Evolutionary conservation across 129 eudicot species (phyloP), one percentile per base, ranked within the genome.

Genomic region (Lonicera japonica): DNA sequence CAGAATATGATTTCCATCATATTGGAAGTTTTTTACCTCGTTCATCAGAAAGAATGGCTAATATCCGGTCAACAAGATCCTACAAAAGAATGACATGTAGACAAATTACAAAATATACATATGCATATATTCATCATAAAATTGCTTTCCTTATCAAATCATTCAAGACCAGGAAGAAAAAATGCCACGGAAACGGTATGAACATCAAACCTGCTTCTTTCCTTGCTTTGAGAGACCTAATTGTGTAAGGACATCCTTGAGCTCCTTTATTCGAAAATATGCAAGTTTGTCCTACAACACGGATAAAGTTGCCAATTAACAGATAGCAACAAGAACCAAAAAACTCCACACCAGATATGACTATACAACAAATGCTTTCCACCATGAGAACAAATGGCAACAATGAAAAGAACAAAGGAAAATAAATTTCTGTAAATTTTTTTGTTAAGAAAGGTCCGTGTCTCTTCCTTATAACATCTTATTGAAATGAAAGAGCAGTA

Each of bases 181-280:
- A 38, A 38, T 10, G 5, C 43, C 43, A 4, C 10, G 5, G 10
- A 38, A 38, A 43, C 50, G 2, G 36, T 29, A 43, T 43, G 8
- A 43, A 43, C 13, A 43, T 43, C 50, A 52, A 58, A 94, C 99
- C 99, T 94, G 99, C 72, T 94, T 94, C 86, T 88, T 94, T 76
- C 99, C 99, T 71, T 94, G 99, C 77, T 94, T 94, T 23, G 96
- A 94, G 57, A 88, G 89, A 22, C 99, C 96, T 25, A 94, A 83
- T 70, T 79, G 89, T 25, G 89, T 79, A 25, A 94, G 92, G 54
- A 94, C 79, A 74, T 83, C 99, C 83, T 94, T 94, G 40, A 94
- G 96, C 86, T 94, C 96, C 71, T 94, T 94, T 73, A 94, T 83
- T 60, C 95, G 80, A 58, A 94, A 94, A 75, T 85, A 91, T 67